Evolutionary conservation across 352 stramenopile genomes (phyloP).

Genomic region (Globisporangium cystogenes): DNA sequence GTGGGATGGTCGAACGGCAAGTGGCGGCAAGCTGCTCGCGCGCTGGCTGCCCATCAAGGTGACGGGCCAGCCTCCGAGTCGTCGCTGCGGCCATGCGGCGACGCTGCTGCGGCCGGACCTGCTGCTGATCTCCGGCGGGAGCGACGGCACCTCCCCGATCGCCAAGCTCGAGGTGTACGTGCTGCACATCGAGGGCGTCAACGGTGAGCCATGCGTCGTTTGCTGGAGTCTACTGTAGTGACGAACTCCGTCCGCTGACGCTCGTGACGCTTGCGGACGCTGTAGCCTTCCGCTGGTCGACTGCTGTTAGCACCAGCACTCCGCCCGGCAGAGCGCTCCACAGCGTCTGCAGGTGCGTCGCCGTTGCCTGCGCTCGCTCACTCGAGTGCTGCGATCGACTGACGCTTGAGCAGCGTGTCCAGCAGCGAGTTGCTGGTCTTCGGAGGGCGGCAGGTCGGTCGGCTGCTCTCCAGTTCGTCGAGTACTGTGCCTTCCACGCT

Average conservation of each 20-base stretch:
- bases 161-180: constrained; percentile 32
- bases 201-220: constrained; percentile 14
- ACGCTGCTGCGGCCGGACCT: constrained; percentile 35
- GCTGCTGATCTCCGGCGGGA: constrained; percentile 55
- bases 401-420: constrained; percentile 21
- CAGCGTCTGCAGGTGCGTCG: constrained; percentile 35
- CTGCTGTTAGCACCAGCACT: constrained; percentile 15
- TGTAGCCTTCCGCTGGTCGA: constrained; percentile 53
- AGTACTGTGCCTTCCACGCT: background rate
- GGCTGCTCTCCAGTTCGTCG: background rate
- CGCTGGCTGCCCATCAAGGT: constrained; percentile 31
- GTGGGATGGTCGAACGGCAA: background rate
- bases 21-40: constrained; percentile 17
- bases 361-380: background rate
- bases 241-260: background rate
- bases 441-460: constrained; percentile 52
- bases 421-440: constrained; percentile 49
- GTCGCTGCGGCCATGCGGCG: constrained; percentile 39
- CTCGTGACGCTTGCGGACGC: background rate
- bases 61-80: constrained; percentile 28
- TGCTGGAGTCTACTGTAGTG: background rate
- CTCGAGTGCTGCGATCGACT: background rate
- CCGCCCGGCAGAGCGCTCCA: constrained; percentile 51
- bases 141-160: constrained; percentile 52
- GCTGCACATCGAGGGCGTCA: constrained; percentile 31